phyloP scores from a whole-genome alignment of 495 filamentous ascomycete species.

The Annulohypoxylon moriforme region DNA sequence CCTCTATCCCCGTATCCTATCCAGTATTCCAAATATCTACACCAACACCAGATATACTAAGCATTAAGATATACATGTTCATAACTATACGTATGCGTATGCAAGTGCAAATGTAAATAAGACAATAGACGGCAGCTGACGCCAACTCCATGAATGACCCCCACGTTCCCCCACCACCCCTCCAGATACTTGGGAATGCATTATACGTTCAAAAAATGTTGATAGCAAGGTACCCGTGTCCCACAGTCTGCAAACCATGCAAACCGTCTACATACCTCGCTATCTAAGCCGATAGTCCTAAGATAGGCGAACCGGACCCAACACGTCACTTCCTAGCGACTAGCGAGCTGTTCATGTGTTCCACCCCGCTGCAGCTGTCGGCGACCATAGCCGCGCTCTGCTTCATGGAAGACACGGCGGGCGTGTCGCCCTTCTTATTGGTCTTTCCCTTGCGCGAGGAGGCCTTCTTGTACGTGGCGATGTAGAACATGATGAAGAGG shows the following conservation, averaged over 20 bases:
- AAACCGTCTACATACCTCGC: background rate
- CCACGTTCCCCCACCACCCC: background rate
- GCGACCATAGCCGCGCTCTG: conserved; percentile 40
- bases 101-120: background rate
- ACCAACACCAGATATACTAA: background rate
- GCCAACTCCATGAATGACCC: conserved; percentile 22
- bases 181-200: conserved; percentile 7
- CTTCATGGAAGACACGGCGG: conserved; percentile 38
- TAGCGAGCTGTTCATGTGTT: conserved; percentile 42
- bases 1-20: background rate
- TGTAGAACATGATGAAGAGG: conserved; percentile 98
- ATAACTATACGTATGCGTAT: background rate
- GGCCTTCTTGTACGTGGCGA: conserved; percentile 90
- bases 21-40: background rate
- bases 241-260: conserved; percentile 34
- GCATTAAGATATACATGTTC: conserved; percentile 28
- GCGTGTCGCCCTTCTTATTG: conserved; percentile 35
- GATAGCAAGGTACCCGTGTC: conserved; percentile 14
- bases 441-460: conserved; percentile 35
- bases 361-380: conserved; percentile 46
- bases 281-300: conserved; percentile 14
- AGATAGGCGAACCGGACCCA: conserved; percentile 4
- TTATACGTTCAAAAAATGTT: background rate
- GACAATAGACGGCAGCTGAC: conserved; percentile 1
- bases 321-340: conserved; percentile 39